Conservation (phyloP, 345 rosid genomes). For the Rhodomyrtus tomentosa region DNA sequence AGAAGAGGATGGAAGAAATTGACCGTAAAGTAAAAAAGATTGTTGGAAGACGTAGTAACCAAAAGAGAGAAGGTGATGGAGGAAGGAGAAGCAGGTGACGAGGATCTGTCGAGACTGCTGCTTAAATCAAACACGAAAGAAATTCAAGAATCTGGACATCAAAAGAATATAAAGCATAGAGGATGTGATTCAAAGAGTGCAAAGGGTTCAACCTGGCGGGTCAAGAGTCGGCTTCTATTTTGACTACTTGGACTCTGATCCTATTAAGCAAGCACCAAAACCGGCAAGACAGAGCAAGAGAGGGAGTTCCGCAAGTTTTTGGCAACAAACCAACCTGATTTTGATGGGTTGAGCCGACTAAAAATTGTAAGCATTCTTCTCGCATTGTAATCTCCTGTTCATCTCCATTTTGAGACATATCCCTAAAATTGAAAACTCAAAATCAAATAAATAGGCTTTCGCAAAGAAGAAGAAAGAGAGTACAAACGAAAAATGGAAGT, state of each 20-base stretch:
- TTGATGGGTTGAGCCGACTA: background rate
- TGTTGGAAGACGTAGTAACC: background rate
- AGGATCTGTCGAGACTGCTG: background rate
- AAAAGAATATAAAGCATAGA: background rate
- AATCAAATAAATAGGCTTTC: background rate
- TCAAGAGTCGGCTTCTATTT: background rate
- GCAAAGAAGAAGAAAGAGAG: too few relatives aligned
- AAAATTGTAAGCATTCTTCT: background rate
- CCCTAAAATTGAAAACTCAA: background rate
- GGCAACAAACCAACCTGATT: background rate
- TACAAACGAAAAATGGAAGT: too few relatives aligned
- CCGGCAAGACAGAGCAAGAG: background rate
- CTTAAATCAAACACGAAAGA: background rate
- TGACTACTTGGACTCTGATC: background rate
- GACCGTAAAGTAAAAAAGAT: background rate
- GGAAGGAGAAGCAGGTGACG: background rate
- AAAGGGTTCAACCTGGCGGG: background rate
- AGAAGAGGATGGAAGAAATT: background rate
- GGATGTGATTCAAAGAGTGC: background rate
- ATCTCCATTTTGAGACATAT: background rate
- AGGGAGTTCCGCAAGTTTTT: background rate
- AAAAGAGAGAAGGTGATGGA: background rate
- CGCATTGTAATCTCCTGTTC: accelerated
- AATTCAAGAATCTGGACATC: background rate
- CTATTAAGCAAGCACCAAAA: background rate